phyloP scores from a whole-genome alignment of 805 yeast species.

The Suhomyces vadensis region DNA sequence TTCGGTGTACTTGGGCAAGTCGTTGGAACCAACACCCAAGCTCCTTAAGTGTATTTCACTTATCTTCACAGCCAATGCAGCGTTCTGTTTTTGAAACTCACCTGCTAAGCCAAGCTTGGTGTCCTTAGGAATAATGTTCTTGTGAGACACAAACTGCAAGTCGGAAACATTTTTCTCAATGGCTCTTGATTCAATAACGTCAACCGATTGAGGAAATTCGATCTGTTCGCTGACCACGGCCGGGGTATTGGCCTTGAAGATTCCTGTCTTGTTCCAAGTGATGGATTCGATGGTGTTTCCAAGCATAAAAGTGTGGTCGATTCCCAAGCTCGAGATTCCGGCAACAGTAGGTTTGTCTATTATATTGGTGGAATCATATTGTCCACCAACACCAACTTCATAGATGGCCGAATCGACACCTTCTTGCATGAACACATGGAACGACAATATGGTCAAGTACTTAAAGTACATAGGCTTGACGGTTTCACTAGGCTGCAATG shows the following conservation, averaged over 20 bases:
- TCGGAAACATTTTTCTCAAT: slow-evolving; percentile 50
- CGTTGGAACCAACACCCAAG: slow-evolving; percentile 41
- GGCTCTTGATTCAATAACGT: slow-evolving; percentile 66
- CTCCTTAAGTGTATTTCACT: slow-evolving; percentile 59
- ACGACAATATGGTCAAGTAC: slow-evolving; percentile 83
- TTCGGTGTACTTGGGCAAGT: slow-evolving; percentile 22
- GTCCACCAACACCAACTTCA: slow-evolving; percentile 99
- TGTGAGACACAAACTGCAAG: slow-evolving; percentile 53
- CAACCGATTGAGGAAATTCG: slow-evolving; percentile 50
- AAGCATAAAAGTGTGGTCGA: slow-evolving; percentile 85
- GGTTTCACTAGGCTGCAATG: slow-evolving; percentile 61
- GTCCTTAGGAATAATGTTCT: slow-evolving; percentile 36
- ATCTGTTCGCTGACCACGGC: slow-evolving; percentile 68
- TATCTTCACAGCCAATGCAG: slow-evolving; percentile 79
- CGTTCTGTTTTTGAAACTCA: slow-evolving; percentile 80
- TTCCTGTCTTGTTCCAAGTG: slow-evolving; percentile 97
- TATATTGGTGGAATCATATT: slow-evolving; percentile 93
- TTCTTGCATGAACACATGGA: slow-evolving; percentile 85
- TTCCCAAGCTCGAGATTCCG: slow-evolving; percentile 84
- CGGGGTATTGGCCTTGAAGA: slow-evolving; percentile 66
- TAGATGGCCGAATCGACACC: slow-evolving; percentile 91
- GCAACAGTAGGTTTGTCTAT: slow-evolving; percentile 77
- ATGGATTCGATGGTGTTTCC: slow-evolving; percentile 87
- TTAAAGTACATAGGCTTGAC: slow-evolving; percentile 92
- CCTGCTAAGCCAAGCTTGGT: slow-evolving; percentile 75